Percentiles rank a stretch among this genome's conserved stretches.
Conservation (phyloP, 345 rosid species). For the Lepidium aucheri region DNA sequence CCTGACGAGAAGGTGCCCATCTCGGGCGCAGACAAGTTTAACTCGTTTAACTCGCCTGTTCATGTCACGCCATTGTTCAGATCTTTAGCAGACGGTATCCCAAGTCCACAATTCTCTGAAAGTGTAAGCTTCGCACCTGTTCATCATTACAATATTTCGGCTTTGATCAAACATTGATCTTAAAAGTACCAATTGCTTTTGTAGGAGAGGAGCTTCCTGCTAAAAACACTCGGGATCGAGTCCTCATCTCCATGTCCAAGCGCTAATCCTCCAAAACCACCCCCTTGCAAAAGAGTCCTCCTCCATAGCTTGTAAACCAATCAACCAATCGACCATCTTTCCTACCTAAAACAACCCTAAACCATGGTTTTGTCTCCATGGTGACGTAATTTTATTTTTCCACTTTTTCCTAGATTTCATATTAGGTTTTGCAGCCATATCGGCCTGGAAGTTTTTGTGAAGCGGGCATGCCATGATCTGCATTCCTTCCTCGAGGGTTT, state of each 20-base stretch:
- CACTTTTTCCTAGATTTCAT: slow-evolving; percentile 20
- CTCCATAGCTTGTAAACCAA: slow-evolving; percentile 69
- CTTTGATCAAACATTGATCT: background rate
- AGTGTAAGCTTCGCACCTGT: slow-evolving; percentile 53
- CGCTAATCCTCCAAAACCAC: slow-evolving; percentile 56
- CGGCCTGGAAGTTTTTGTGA: slow-evolving; percentile 71
- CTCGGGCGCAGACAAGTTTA: slow-evolving; percentile 45
- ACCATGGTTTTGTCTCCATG: slow-evolving; percentile 20
- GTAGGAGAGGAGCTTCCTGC: slow-evolving; percentile 87
- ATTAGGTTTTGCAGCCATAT: slow-evolving; percentile 57
- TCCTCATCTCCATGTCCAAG: slow-evolving; percentile 57
- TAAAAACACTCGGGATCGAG: slow-evolving; percentile 83
- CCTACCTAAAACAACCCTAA: background rate
- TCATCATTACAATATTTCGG: background rate
- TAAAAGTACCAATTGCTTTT: slow-evolving; percentile 6
- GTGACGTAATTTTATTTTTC: slow-evolving; percentile 16
- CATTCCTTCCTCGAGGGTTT: slow-evolving; percentile 36
- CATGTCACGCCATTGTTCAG: slow-evolving; percentile 93
- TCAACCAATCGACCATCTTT: slow-evolving; percentile 7
- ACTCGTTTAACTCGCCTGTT: slow-evolving; percentile 76
- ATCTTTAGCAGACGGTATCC: slow-evolving; percentile 91
- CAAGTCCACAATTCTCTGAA: slow-evolving; percentile 95
- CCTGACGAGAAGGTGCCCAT: slow-evolving; percentile 31
- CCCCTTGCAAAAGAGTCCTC: slow-evolving; percentile 93
- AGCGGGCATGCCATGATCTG: slow-evolving; percentile 57